Evolutionary conservation across 1,284 basidiomycete species (phyloP).

Genomic region (Chalciporus sp.): DNA sequence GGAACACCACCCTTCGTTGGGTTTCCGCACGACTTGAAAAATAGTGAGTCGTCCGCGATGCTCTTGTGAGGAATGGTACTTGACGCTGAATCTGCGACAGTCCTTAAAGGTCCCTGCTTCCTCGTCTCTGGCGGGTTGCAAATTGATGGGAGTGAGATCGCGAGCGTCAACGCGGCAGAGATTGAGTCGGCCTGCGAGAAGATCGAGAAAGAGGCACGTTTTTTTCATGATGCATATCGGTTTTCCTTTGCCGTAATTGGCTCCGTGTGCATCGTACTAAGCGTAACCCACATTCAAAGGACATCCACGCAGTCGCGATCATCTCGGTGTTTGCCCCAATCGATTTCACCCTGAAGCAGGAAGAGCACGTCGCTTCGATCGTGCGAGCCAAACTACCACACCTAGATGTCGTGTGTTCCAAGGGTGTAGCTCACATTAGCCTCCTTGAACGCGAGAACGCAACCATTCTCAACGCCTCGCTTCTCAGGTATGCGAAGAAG

Average conservation of each 20-base stretch:
- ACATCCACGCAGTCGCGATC: conserved; percentile 47
- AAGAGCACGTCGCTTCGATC: conserved; percentile 46
- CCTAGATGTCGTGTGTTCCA: conserved; percentile 38
- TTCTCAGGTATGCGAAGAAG: conserved; percentile 54
- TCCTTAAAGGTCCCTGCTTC: conserved; percentile 43
- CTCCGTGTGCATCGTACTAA: not conserved
- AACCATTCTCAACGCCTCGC: conserved; percentile 61
- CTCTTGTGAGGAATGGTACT: not conserved
- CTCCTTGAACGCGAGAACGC: conserved; percentile 66
- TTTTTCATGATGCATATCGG: not conserved
- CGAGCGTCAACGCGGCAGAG: conserved; percentile 41
- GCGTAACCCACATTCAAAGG: conserved; percentile 28
- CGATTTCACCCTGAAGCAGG: conserved; percentile 46
- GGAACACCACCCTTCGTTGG: conserved; percentile 42
- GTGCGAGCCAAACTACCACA: conserved; percentile 44
- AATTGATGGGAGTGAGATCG: conserved; percentile 53
- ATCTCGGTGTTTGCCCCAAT: conserved; percentile 54
- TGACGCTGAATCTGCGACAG: conserved; percentile 7
- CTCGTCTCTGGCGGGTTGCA: conserved; percentile 50
- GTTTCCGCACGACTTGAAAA: conserved; percentile 37
- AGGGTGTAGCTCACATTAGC: conserved; percentile 55
- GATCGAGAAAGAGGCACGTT: conserved; percentile 31
- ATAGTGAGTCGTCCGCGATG: conserved; percentile 21
- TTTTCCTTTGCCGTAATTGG: conserved; percentile 2
- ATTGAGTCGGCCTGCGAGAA: conserved; percentile 36